Evolutionary conservation across 2,329 filamentous ascomycete species (phyloP), one percentile per base, ranked within the genome.

Genomic region (Penicillium sp.): DNA sequence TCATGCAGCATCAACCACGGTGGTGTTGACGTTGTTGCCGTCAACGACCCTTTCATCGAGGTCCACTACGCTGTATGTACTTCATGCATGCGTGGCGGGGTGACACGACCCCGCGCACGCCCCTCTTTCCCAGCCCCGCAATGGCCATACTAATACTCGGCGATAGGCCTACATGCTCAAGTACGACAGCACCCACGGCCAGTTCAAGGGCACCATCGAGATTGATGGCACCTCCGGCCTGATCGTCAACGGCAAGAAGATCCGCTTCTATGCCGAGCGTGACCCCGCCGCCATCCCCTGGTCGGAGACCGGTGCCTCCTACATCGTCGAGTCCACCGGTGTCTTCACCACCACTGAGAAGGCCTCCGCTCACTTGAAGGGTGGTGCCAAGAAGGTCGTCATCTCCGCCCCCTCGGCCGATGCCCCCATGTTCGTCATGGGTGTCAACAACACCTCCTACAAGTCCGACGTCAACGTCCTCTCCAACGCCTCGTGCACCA

Each of bases 31-130:
- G 77, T 98, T 62, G 87, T 95, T 63, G 90, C 92, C 61, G 87
- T 95, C 75, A 96, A 98, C 79, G 92, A 96, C 71, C 92, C 92
- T 61, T 96, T 98, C 84, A 96, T 98, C 74, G 89, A 95, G 74
- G 80, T 85, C 63, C 75, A 89, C 71, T 96, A 96, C 74, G 92
- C 92, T 71, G 90, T 95, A 82, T 77, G 88, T 84, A 9, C 3
- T 20, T 35, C 25, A n/a, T 20, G 11, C 5, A 11, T 11, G 6
- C 10, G 11, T 11, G 25, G 25, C n/a, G 9, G 9, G 25, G 25
- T n/a, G 25, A 11, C 5, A 9, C 16, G 7, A 25, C 31, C 31
- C 31, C 27, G 20, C n/a, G 26, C 11, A 16, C 34, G 23, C 15
- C 15, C 34, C 26, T 22, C 16, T 4, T 15, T 15, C 16, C 5